Conservation (phyloP, 75 land plant genomes). For the Isoetes taiwanensis region DNA sequence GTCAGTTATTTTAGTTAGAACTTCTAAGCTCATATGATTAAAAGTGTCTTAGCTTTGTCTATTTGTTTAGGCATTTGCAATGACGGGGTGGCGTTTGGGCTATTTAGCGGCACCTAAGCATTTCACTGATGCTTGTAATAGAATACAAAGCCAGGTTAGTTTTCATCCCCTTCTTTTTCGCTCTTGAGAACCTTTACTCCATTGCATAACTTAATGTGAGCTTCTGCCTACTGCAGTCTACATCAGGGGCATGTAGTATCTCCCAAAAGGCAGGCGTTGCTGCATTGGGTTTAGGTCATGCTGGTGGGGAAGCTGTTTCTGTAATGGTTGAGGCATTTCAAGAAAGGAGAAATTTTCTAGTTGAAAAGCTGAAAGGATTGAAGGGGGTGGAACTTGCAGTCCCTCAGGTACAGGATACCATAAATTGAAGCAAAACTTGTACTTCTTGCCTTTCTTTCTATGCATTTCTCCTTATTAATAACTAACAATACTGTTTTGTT, state of each 20-base stretch:
- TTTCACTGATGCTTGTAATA: slow-evolving; percentile 76
- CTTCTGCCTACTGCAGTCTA: slow-evolving; percentile 33
- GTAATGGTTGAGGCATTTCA: slow-evolving; percentile 81
- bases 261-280: slow-evolving; percentile 95
- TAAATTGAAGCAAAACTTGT: not conserved
- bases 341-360: slow-evolving; percentile 74
- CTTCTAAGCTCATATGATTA: too few relatives aligned
- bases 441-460: too few relatives aligned
- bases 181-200: not conserved
- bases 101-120: slow-evolving; percentile 96
- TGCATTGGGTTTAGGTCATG: slow-evolving; percentile 73
- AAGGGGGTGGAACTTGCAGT: slow-evolving; percentile 78
- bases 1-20: too few relatives aligned
- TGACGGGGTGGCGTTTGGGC: slow-evolving; percentile 99
- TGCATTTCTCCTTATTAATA: too few relatives aligned
- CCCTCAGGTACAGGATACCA: slow-evolving; percentile 52
- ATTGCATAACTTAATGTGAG: not conserved
- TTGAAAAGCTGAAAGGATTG: slow-evolving; percentile 49
- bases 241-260: slow-evolving; percentile 96
- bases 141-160: slow-evolving; percentile 88
- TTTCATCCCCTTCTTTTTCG: not conserved
- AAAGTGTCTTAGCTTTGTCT: not conserved
- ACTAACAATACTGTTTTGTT: too few relatives aligned
- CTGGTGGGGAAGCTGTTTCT: slow-evolving; percentile 83
- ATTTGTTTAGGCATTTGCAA: slow-evolving; percentile 78